Base-by-base conservation (phyloP, 1,284 basidiomycete genomes). In the Rhodotorula sp. region DNA sequence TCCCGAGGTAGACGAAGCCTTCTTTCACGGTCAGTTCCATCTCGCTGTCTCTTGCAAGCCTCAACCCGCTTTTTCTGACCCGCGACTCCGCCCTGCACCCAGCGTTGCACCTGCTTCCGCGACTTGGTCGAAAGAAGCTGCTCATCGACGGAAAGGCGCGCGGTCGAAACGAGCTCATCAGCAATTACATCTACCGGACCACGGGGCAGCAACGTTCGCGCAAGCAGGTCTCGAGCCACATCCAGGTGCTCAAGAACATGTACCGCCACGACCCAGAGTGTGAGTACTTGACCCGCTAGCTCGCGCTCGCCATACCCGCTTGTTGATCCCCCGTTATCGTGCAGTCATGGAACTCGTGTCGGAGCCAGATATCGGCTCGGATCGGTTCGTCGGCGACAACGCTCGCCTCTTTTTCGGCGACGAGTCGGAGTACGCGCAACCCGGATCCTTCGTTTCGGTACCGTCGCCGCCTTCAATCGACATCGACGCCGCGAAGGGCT, bases 101-200 rank as follows among this genome's bases (percentile, higher is more conserved):
- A 81, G 83, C 82, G 28, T 78, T 83, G 49, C 78, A 78, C 8
- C 75, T 83, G 26, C 80, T 84, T 15, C 83, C 83, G 63, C 81
- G 81, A 69, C 80, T 83, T 23, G 83, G 83, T 10, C 79, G 83
- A n/a, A 81, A 81, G 66, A 85, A 85, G 75, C 79, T 85, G 66
- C 77, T 83, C 60, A 82, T 85, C 61, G 79, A 83, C 67, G 82
- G 82, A 56, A 84, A 84, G 74, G 80, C 83, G 2, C 83, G 83
- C 61, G 84, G 84, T 0, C 81, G 84, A n/a, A 85, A 85, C 77
- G 84, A 85, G 76, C 80, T 85, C 58, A 84, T 85, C 73, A 83
- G 82, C 38, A 80, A 83, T 70, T 84, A 84, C 71, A 83, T 84
- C 62, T 78, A 81, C 31, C 80, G 84, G 52, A 81, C 82, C 67